phyloP scores from a whole-genome alignment of 2,329 filamentous ascomycete species.

The Aspergillus sp. region DNA sequence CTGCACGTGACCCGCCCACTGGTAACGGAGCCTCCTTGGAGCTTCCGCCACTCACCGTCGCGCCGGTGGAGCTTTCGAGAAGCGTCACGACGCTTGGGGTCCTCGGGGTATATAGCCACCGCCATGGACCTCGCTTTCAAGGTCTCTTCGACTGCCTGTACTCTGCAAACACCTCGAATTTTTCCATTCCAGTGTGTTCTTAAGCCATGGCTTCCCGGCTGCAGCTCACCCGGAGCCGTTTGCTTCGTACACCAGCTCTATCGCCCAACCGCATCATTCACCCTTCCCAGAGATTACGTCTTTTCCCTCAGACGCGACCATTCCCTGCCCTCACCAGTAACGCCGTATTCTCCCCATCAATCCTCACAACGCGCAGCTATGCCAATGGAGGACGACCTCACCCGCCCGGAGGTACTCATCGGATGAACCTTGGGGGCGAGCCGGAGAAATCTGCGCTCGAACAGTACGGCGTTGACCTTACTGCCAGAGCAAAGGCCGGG shows the following conservation, averaged over 20 bases:
- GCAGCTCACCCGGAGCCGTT: constrained; percentile 29
- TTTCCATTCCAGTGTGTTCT: constrained; percentile 2
- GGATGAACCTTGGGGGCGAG: constrained; percentile 81
- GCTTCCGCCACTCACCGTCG: constrained; percentile 33
- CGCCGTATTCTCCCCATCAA: constrained; percentile 8
- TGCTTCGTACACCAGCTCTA: constrained; percentile 28
- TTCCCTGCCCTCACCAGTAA: constrained; percentile 12
- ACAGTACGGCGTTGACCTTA: constrained; percentile 88
- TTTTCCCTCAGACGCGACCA: constrained; percentile 18
- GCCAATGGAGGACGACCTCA: constrained; percentile 68
- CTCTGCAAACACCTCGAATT: neutral
- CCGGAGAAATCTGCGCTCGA: constrained; percentile 83
- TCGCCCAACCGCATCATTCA: constrained; percentile 20
- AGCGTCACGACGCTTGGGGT: constrained; percentile 17
- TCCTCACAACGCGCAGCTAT: constrained; percentile 41
- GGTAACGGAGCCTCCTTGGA: constrained; percentile 29
- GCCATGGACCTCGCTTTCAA: neutral
- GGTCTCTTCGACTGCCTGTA: neutral
- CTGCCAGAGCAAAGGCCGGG: constrained; percentile 76
- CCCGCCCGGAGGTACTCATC: constrained; percentile 87
- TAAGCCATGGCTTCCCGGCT: constrained; percentile 34
- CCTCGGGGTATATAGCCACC: neutral
- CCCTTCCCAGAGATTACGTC: constrained; percentile 20
- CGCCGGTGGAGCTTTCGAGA: constrained; percentile 38
- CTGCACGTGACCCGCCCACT: constrained; percentile 30